phyloP scores from a whole-genome alignment of 2,329 filamentous ascomycete genomes.

The Myriosclerotinia duriaeana region DNA sequence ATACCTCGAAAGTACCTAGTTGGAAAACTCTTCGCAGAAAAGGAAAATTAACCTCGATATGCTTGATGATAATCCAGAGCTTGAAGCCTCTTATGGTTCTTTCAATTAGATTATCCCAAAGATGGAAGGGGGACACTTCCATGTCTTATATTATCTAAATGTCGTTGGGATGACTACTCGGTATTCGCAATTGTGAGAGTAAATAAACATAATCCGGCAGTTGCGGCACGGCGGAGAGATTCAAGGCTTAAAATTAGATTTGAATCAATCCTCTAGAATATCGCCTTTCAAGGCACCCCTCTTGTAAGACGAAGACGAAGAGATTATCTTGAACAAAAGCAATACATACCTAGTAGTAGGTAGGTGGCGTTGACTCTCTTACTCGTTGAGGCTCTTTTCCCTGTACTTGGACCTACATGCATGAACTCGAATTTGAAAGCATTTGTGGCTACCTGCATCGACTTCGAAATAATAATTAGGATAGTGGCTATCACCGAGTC shows the following conservation, averaged over 20 bases:
- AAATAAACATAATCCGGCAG: background rate
- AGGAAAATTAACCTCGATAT: background rate
- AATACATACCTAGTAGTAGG: background rate
- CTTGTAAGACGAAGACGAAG: background rate
- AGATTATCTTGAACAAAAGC: background rate
- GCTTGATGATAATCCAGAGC: background rate
- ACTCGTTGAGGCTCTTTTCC: conserved; percentile 6
- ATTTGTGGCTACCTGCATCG: conserved; percentile 13
- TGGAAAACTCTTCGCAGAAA: conserved; percentile 10
- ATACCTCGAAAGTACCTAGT: background rate
- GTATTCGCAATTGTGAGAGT: background rate
- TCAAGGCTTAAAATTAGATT: background rate
- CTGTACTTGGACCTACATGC: conserved; percentile 21
- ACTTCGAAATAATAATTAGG: background rate
- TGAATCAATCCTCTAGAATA: background rate
- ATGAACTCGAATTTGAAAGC: conserved; percentile 22
- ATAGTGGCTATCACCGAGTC: background rate
- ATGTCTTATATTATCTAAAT: conserved; percentile 5
- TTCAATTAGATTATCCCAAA: background rate
- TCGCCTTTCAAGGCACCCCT: background rate
- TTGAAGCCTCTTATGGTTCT: background rate
- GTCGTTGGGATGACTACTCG: background rate
- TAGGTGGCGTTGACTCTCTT: background rate
- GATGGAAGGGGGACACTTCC: background rate
- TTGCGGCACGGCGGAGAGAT: background rate